Percentiles rank a stretch among this genome's conserved stretches.
These are phyloP conservation scores for Aspergillus bertholletiae DNA, from an alignment of 495 filamentous ascomycete species.

Conservation along the genomic window DNA sequence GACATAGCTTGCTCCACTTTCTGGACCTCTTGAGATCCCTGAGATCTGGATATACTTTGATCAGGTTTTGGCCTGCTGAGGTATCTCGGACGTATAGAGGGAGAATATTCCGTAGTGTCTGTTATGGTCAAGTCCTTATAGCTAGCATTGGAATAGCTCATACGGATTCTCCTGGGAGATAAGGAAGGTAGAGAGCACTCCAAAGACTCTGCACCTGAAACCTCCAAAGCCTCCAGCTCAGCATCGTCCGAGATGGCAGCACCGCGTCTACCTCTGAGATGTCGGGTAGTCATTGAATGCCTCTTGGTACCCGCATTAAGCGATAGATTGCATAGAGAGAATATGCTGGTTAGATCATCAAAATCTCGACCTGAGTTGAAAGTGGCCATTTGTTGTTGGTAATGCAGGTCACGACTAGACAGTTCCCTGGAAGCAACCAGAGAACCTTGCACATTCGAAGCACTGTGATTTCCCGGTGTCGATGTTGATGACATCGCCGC, in stretches of 20 bases:
- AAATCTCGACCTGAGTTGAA: slow-evolving; percentile 11
- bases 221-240: slow-evolving; percentile 16
- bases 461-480: slow-evolving; percentile 4
- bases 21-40: slow-evolving; percentile 6
- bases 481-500: slow-evolving; percentile 23
- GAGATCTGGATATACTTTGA: not conserved
- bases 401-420: not conserved
- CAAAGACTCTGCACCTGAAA: slow-evolving; percentile 4
- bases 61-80: slow-evolving; percentile 3
- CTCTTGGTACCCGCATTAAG: slow-evolving; percentile 21
- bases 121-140: slow-evolving; percentile 1
- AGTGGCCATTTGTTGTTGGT: not conserved
- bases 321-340: slow-evolving; percentile 25
- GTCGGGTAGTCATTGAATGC: slow-evolving; percentile 16
- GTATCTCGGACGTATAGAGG: slow-evolving; percentile 2
- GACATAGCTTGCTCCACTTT: slow-evolving; percentile 20
- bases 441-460: not conserved
- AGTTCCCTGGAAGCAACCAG: not conserved
- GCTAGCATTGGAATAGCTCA: slow-evolving; percentile 20
- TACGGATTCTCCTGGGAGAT: slow-evolving; percentile 8
- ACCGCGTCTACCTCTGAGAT: slow-evolving; percentile 9
- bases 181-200: slow-evolving; percentile 2
- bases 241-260: slow-evolving; percentile 6
- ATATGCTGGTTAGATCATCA: slow-evolving; percentile 26
- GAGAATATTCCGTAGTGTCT: slow-evolving; percentile 1